Base-by-base conservation (phyloP, 2,329 filamentous ascomycete genomes). In the Juglanconis sp. region DNA sequence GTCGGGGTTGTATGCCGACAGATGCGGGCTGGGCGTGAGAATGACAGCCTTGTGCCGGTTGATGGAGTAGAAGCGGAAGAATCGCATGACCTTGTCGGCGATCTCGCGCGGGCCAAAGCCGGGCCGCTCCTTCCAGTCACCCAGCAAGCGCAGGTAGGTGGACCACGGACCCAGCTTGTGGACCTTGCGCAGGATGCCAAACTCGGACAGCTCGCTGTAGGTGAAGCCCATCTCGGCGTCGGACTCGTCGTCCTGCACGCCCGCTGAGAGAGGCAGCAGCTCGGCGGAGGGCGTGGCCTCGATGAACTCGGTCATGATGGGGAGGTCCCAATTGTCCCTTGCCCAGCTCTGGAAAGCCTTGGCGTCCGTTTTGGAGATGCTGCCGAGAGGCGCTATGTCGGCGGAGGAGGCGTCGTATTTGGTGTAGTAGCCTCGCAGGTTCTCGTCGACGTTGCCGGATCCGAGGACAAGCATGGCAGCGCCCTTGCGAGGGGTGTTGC, bases 41-140 rank as follows among this genome's bases (percentile, higher is more conserved):
- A 83, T 79, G 1, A 84, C 87, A 71, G 82, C 80, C 73, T 89
- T 89, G 70, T 89, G 86, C 9, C 87, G 74, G 67, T 89, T 89
- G 65, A 88, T 84, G 0, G 81, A 76, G 67, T 87, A 85, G 66
- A 79, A 82, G 34, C 70, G 69, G 66, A 72, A 79, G 67, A 79
- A 79, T 7, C 71, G 69, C 57, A 71, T 69, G 11, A 76, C 78
- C 71, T 77, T 81, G 65, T 75, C 70, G 49, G 76, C 70, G 72
- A 81, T 76, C 66, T 74, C 62, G 3, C 67, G 59, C 1, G 73
- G 72, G 10, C 65, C 66, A 50, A 70, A 69, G 11, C 69, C 69
- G 0, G 64, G 64, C 13, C 69, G 65, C 13, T 70, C 68, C 15
- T 68, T 68, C 64, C 82, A 77, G 49, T 75, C 70, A 34, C 68